phyloP scores from a whole-genome alignment of 1,139 yeast species.

The Kurtzmaniella natalensis region DNA sequence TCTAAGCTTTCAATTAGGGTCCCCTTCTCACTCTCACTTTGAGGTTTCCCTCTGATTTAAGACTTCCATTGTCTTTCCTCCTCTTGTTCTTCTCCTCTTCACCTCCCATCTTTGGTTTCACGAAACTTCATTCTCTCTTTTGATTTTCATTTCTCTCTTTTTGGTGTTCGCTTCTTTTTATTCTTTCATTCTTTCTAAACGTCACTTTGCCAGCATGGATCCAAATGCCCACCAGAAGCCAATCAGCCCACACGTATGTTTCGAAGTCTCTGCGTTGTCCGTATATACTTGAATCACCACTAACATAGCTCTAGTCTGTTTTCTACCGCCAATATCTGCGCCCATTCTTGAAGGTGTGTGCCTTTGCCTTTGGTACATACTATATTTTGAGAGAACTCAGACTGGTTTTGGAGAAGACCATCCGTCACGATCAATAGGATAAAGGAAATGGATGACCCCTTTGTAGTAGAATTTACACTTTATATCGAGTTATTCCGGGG shows the following conservation, averaged over 20 bases:
- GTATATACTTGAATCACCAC: not conserved
- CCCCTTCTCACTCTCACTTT: not conserved
- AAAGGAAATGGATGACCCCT: not conserved
- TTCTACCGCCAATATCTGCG: slow-evolving; percentile 17
- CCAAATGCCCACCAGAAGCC: slow-evolving; percentile 2
- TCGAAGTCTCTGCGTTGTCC: not conserved
- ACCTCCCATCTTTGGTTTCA: not conserved
- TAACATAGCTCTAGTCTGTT: slow-evolving; percentile 12
- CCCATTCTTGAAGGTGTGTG: slow-evolving; percentile 17
- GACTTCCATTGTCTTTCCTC: not conserved
- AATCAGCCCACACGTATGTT: slow-evolving; percentile 6
- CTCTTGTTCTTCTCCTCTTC: not conserved
- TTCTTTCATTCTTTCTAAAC: too few species aligned
- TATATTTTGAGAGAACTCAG: slow-evolving; percentile 9
- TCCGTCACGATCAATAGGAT: not conserved
- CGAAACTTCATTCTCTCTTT: not conserved
- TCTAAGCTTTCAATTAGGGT: too few species aligned
- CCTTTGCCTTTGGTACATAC: slow-evolving; percentile 16
- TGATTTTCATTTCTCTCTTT: not conserved
- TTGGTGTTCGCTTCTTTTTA: too few species aligned
- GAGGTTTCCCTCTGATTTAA: not conserved
- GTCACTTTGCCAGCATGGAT: too few species aligned
- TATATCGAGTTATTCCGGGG: not conserved
- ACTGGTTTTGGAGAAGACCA: slow-evolving; percentile 4
- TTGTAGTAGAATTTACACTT: slow-evolving; percentile 1